Evolutionary conservation across 1,284 basidiomycete genomes (phyloP).

Genomic region (Fomitopsis betulina): DNA sequence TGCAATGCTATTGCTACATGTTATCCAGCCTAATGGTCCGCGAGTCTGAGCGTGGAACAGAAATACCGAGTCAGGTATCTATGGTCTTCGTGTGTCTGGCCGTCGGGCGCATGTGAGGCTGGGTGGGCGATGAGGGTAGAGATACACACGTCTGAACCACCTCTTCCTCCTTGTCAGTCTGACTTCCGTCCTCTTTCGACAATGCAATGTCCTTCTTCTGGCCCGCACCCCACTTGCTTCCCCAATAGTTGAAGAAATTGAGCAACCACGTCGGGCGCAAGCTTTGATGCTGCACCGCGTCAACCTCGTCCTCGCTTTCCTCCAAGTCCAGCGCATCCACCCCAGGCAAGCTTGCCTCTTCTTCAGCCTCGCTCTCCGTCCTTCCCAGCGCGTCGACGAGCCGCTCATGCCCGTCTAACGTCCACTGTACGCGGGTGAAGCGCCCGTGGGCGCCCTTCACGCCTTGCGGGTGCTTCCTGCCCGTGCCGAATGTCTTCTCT

Average conservation of each 20-base stretch:
- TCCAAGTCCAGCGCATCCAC: conserved; percentile 25
- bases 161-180: conserved; percentile 2
- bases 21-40: conserved; percentile 16
- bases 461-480: conserved; percentile 34
- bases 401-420: conserved; percentile 53
- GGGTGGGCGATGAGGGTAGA: conserved; percentile 11
- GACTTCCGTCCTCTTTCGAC: background rate
- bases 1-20: conserved; percentile 22
- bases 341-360: conserved; percentile 48
- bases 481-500: conserved; percentile 49
- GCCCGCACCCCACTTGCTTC: conserved; percentile 34
- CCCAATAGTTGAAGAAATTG: conserved; percentile 71
- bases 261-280: conserved; percentile 74
- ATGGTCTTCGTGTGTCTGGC: background rate
- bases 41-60: conserved; percentile 9
- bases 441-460: conserved; percentile 49
- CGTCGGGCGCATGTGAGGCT: background rate
- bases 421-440: conserved; percentile 65
- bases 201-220: conserved; percentile 9
- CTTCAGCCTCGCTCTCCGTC: conserved; percentile 72
- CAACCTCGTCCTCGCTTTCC: conserved; percentile 43
- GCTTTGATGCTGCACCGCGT: conserved; percentile 49
- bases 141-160: background rate
- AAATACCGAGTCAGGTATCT: background rate
- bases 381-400: conserved; percentile 63